These are phyloP conservation scores for Tulasnella sp. DNA, from an alignment of 768 basidiomycete species.

Conservation along the genomic window DNA sequence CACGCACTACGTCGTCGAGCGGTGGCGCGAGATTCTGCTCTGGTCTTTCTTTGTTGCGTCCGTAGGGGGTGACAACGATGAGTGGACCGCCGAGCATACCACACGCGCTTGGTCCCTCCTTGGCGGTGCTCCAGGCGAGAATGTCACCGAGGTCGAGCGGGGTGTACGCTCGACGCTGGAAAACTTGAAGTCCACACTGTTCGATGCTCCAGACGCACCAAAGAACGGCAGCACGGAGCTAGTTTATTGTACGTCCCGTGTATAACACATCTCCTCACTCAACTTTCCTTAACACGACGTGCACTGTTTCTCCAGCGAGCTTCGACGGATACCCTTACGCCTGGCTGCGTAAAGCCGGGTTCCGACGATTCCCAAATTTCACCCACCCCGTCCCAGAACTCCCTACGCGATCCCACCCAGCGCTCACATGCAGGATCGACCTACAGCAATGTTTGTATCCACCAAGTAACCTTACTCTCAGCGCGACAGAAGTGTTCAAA, in stretches of 20 bases:
- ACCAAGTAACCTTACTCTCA: neutral
- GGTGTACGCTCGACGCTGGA: slow-evolving; percentile 6
- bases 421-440: slow-evolving; percentile 19
- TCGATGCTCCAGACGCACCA: neutral
- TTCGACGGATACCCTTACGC: slow-evolving; percentile 23
- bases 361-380: slow-evolving; percentile 12
- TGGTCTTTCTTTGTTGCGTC: slow-evolving; percentile 20
- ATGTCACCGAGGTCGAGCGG: neutral
- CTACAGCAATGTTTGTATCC: slow-evolving; percentile 21
- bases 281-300: too few relatives aligned
- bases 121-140: slow-evolving; percentile 9
- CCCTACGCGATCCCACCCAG: neutral
- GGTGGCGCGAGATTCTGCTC: slow-evolving; percentile 17
- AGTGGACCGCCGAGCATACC: slow-evolving; percentile 7
- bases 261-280: too few relatives aligned
- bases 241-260: too few relatives aligned
- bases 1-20: slow-evolving; percentile 15
- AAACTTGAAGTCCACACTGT: neutral
- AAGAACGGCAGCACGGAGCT: too few relatives aligned
- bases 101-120: slow-evolving; percentile 14
- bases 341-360: neutral
- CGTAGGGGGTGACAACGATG: slow-evolving; percentile 10
- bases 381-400: neutral
- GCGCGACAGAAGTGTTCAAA: slow-evolving; percentile 19
- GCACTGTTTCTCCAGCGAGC: slow-evolving; percentile 17